These are phyloP conservation scores for Dryas alaskensis DNA, from an alignment of 306 rosid genomes.

Conservation along the genomic window DNA sequence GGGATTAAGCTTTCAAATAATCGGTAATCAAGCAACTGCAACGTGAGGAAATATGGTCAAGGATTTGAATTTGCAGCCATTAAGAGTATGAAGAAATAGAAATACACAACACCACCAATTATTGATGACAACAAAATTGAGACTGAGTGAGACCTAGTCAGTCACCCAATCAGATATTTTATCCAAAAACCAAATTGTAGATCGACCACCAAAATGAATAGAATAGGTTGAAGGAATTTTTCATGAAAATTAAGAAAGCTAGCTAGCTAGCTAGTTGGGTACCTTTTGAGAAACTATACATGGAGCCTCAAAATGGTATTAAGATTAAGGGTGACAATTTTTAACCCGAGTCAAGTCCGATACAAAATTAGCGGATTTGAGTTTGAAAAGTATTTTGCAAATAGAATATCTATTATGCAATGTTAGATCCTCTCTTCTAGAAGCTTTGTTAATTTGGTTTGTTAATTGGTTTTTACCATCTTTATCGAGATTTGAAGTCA, in stretches of 20 bases:
- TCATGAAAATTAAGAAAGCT: not conserved
- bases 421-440: no score
- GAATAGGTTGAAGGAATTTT: not conserved
- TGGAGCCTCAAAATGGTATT: no score
- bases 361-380: no score
- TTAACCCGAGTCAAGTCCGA: no score
- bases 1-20: not conserved
- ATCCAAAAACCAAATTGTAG: constrained; percentile 3
- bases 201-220: not conserved
- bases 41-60: not conserved
- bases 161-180: not conserved
- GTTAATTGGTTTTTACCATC: not conserved
- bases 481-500: not conserved
- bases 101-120: not conserved
- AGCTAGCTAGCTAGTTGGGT: no score
- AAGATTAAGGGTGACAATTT: not conserved
- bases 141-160: not conserved
- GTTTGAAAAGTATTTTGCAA: no score
- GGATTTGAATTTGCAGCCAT: not conserved
- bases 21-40: not conserved
- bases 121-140: not conserved
- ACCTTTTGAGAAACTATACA: no score
- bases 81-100: not conserved
- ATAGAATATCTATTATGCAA: no score
- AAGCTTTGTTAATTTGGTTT: not conserved